These are phyloP conservation scores for Kurtzmaniella quercitrusa DNA, from an alignment of 1,139 yeast species.

Conservation along the genomic window DNA sequence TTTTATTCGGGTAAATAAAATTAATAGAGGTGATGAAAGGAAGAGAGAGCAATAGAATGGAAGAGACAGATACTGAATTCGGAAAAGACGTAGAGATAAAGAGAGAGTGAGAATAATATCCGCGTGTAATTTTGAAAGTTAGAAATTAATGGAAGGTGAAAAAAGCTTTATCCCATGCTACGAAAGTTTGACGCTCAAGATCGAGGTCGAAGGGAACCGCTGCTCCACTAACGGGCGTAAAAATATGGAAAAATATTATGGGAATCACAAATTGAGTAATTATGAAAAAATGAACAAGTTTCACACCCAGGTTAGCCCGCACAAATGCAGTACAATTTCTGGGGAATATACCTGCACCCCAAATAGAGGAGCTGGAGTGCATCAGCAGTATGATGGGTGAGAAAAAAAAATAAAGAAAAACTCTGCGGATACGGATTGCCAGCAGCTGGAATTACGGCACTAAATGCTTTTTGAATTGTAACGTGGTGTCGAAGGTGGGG, in stretches of 20 bases:
- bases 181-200: too few species aligned
- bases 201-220: neutral
- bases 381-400: neutral
- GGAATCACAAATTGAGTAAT: neutral
- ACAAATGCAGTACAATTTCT: neutral
- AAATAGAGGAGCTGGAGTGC: conserved; percentile 1
- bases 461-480: too few species aligned
- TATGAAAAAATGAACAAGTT: neutral
- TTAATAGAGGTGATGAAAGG: too few species aligned
- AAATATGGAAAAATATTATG: neutral
- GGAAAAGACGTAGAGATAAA: too few species aligned
- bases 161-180: too few species aligned
- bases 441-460: neutral
- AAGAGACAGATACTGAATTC: too few species aligned
- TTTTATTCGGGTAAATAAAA: too few species aligned
- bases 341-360: conserved; percentile 1
- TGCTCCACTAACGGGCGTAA: too few species aligned
- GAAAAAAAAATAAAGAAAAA: neutral
- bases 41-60: too few species aligned
- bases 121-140: neutral
- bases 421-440: neutral
- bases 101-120: too few species aligned
- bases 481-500: too few species aligned
- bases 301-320: neutral
- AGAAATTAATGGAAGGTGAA: neutral